Percentiles rank a stretch among this genome's conserved stretches.
These are phyloP conservation scores for Apostasia shenzhenica DNA, from an alignment of 106 monocot species.

Conservation along the genomic window DNA sequence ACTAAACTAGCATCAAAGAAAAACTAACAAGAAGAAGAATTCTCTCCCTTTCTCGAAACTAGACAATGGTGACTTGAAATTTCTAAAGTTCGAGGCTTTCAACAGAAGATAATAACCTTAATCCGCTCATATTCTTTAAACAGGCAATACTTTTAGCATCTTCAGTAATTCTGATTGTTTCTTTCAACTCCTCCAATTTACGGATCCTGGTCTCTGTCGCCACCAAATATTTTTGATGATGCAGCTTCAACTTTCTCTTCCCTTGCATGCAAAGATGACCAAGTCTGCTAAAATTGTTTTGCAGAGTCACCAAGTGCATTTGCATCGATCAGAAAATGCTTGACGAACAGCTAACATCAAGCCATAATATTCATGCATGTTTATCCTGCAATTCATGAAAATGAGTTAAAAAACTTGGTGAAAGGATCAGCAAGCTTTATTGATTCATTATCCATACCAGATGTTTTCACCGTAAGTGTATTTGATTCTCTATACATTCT, in stretches of 20 bases:
- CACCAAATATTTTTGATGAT: constrained; percentile 58
- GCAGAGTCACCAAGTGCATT: constrained; percentile 71
- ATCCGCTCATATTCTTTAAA: constrained; percentile 81
- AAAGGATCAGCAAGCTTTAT: neutral
- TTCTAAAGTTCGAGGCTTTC: no score
- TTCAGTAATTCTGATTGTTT: constrained; percentile 65
- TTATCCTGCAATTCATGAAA: constrained; percentile 46
- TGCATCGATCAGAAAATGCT: constrained; percentile 83
- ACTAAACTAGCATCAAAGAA: no score
- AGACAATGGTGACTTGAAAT: no score
- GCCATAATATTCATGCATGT: constrained; percentile 85
- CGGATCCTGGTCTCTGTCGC: constrained; percentile 51
- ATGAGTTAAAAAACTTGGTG: neutral
- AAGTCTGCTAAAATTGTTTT: constrained; percentile 73
- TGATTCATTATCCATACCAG: constrained; percentile 41
- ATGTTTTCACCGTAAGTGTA: constrained; percentile 57
- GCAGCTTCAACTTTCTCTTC: constrained; percentile 76
- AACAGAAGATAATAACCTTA: constrained; percentile 45
- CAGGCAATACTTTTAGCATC: constrained; percentile 72
- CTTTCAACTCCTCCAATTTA: constrained; percentile 75
- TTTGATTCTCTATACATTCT: constrained; percentile 70
- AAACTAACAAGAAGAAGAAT: no score
- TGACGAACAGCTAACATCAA: constrained; percentile 71
- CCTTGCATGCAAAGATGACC: constrained; percentile 64
- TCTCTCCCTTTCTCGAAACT: no score